These are phyloP conservation scores for Pyricularia sp. DNA, from an alignment of 2,329 filamentous ascomycete genomes.

Conservation along the genomic window DNA sequence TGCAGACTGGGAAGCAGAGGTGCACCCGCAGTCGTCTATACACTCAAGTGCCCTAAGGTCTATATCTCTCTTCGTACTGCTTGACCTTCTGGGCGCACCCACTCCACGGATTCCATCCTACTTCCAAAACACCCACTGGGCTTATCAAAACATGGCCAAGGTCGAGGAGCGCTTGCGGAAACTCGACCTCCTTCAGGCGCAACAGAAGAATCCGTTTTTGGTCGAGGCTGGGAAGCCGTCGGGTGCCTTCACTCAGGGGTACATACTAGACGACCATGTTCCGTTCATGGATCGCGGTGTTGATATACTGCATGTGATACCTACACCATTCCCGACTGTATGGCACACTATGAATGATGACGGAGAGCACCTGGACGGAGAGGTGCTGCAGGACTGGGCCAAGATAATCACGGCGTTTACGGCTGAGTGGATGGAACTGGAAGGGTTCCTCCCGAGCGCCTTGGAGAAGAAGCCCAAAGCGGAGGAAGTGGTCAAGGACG, in stretches of 20 bases:
- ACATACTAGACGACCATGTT: slow-evolving; percentile 78
- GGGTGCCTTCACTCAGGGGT: slow-evolving; percentile 37
- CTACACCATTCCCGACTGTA: slow-evolving; percentile 67
- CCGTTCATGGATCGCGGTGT: slow-evolving; percentile 85
- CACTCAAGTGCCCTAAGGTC: slow-evolving; percentile 67
- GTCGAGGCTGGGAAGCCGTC: slow-evolving; percentile 47
- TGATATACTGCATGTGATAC: slow-evolving; percentile 82
- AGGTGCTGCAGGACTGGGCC: slow-evolving; percentile 80
- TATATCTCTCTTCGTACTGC: slow-evolving; percentile 59
- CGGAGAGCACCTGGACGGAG: slow-evolving; percentile 70
- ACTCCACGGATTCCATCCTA: slow-evolving; percentile 50
- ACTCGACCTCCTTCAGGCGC: slow-evolving; percentile 39
- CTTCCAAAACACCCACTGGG: slow-evolving; percentile 75
- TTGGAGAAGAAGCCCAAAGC: slow-evolving; percentile 2
- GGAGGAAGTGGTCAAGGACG: slow-evolving; percentile 8
- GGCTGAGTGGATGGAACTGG: slow-evolving; percentile 84
- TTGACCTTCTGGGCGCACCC: slow-evolving; percentile 50
- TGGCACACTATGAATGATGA: slow-evolving; percentile 87
- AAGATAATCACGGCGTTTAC: slow-evolving; percentile 75
- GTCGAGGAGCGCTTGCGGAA: slow-evolving; percentile 56
- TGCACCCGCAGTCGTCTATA: slow-evolving; percentile 62
- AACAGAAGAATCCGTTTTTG: slow-evolving; percentile 47
- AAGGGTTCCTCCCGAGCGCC: slow-evolving; percentile 12
- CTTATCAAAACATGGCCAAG: slow-evolving; percentile 57
- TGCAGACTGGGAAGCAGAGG: slow-evolving; percentile 64